Percentiles rank a stretch among this genome's conserved stretches.
Conservation (phyloP, 345 rosid genomes). For the Brassica incana region DNA sequence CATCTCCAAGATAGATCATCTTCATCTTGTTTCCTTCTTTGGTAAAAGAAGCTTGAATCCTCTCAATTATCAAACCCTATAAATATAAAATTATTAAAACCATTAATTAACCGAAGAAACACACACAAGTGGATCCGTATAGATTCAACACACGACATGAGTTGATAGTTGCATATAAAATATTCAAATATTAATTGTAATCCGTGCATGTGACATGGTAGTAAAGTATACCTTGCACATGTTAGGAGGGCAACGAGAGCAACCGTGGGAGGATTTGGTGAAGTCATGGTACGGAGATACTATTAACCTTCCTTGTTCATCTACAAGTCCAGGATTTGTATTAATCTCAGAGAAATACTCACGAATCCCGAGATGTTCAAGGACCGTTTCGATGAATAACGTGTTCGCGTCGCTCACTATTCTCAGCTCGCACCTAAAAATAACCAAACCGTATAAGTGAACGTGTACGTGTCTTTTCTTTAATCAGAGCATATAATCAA, state of each 20-base stretch:
- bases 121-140: neutral
- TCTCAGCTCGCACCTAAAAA: conserved; percentile 72
- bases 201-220: neutral
- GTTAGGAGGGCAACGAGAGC: conserved; percentile 78
- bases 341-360: conserved; percentile 74
- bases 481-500: neutral
- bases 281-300: conserved; percentile 68
- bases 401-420: conserved; percentile 77
- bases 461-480: neutral
- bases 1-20: conserved; percentile 87
- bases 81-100: neutral
- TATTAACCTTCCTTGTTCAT: conserved; percentile 57
- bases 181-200: neutral
- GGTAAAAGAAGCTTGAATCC: conserved; percentile 53
- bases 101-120: neutral
- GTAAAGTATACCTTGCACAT: conserved; percentile 82
- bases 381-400: conserved; percentile 73
- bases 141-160: neutral
- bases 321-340: conserved; percentile 66
- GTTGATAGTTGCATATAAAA: neutral
- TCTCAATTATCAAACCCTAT: conserved; percentile 60
- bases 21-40: conserved; percentile 50
- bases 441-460: neutral
- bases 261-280: conserved; percentile 58
- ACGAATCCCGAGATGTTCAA: conserved; percentile 59